Conservation (phyloP, 2,329 filamentous ascomycete species). For the Macrophomina tecta region DNA sequence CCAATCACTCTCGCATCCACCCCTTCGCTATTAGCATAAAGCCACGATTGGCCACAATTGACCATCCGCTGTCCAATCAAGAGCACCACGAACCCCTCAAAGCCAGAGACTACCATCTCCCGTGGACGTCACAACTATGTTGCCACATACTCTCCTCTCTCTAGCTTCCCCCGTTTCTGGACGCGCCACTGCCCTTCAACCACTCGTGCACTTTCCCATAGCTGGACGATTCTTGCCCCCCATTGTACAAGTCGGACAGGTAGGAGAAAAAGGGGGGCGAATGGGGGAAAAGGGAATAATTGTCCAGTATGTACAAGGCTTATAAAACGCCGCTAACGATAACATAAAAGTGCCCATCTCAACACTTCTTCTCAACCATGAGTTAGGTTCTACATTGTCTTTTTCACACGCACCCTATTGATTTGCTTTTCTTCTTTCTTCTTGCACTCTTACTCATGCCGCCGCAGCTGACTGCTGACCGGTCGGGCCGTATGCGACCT, state of each 20-base stretch:
- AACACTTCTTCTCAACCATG: neutral
- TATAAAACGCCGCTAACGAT: conserved; percentile 18
- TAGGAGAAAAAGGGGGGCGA: neutral
- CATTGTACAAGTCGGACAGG: neutral
- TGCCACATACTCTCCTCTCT: neutral
- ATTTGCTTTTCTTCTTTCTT: neutral
- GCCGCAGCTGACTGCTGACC: conserved; percentile 26
- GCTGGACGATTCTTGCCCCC: conserved; percentile 1
- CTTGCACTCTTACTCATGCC: conserved; percentile 20
- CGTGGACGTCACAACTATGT: neutral
- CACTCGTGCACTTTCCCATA: neutral
- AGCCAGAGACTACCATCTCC: too few relatives aligned
- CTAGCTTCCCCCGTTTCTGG: neutral
- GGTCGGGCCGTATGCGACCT: conserved; percentile 49
- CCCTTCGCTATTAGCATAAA: neutral
- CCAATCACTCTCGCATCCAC: neutral
- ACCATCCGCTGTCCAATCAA: neutral
- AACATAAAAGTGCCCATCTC: neutral
- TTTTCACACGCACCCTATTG: neutral
- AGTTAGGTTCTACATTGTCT: conserved; percentile 3
- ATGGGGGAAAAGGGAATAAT: conserved; percentile 21
- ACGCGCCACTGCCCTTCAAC: neutral
- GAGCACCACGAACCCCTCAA: neutral
- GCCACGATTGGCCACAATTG: neutral
- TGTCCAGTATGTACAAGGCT: conserved; percentile 25